Evolutionary conservation across 305 asterid genomes (phyloP).

Genomic region (Fraxinus nigra): DNA sequence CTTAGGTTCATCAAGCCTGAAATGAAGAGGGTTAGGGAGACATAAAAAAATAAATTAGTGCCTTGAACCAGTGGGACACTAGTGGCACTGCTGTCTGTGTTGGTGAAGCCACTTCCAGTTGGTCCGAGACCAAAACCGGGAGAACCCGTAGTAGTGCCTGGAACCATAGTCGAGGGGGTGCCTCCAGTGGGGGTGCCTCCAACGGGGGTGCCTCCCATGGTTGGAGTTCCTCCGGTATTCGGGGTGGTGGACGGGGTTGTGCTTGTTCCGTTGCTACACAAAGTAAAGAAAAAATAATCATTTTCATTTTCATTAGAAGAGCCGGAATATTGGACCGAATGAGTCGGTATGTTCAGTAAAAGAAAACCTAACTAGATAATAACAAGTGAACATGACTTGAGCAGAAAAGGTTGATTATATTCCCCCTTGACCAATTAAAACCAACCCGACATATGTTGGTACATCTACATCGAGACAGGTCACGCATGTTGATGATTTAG

Average conservation of each 20-base stretch:
- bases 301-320: too few species aligned
- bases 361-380: background rate
- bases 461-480: conserved; percentile 18
- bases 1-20: conserved; percentile 17
- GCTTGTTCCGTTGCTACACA: conserved; percentile 27
- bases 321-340: background rate
- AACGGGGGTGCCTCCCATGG: conserved; percentile 21
- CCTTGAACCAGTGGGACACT: conserved; percentile 8
- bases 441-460: background rate
- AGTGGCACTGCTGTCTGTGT: conserved; percentile 17
- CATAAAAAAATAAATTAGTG: conserved; percentile 9
- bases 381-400: background rate
- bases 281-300: background rate
- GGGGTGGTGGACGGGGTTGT: conserved; percentile 25
- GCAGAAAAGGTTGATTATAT: background rate
- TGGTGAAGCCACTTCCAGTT: conserved; percentile 29
- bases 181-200: conserved; percentile 13
- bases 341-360: background rate
- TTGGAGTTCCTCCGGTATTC: conserved; percentile 27
- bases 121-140: conserved; percentile 40
- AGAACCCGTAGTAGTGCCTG: background rate
- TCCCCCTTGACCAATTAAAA: background rate
- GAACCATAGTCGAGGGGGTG: conserved; percentile 17
- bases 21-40: conserved; percentile 21
- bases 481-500: background rate